phyloP scores from a whole-genome alignment of 306 rosid species.

The Acacia crassicarpa region DNA sequence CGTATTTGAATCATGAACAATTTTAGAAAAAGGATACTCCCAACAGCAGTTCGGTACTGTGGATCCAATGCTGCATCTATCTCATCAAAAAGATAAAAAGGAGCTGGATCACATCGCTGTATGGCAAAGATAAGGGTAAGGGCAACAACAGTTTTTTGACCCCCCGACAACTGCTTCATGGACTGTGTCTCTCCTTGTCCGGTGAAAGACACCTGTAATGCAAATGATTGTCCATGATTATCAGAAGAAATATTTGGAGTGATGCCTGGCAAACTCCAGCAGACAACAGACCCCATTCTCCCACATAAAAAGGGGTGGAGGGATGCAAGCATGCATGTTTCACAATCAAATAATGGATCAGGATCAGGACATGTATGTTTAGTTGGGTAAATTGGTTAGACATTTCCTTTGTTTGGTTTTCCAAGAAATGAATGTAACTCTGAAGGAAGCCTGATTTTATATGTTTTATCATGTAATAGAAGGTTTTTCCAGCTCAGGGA shows the following conservation, averaged over 20 bases:
- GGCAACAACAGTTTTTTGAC: conserved; percentile 98
- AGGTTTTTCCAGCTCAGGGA: background rate
- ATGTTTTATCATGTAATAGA: background rate
- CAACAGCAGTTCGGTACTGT: conserved; percentile 96
- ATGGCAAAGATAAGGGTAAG: conserved; percentile 96
- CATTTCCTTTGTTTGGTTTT: background rate
- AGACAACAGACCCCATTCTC: background rate
- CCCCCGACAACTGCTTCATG: conserved; percentile 98
- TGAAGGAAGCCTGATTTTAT: background rate
- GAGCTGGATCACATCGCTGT: conserved; percentile 99
- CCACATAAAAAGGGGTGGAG: background rate
- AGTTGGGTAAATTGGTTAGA: background rate
- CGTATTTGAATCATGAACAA: conserved; percentile 19
- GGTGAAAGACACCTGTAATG: conserved; percentile 87
- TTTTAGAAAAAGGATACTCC: conserved; percentile 72
- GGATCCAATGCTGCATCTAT: conserved; percentile 99
- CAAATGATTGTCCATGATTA: conserved; percentile 18
- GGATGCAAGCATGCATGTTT: background rate
- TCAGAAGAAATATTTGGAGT: conserved; percentile 18
- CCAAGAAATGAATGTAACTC: conserved; percentile 21
- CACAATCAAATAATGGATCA: conserved; percentile 21
- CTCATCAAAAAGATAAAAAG: conserved; percentile 96
- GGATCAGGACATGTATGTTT: background rate
- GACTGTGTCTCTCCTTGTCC: conserved; percentile 99
- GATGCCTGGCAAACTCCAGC: conserved; percentile 11